Base-by-base conservation (phyloP, 208 protist genomes). In the Leishmania major region DNA sequence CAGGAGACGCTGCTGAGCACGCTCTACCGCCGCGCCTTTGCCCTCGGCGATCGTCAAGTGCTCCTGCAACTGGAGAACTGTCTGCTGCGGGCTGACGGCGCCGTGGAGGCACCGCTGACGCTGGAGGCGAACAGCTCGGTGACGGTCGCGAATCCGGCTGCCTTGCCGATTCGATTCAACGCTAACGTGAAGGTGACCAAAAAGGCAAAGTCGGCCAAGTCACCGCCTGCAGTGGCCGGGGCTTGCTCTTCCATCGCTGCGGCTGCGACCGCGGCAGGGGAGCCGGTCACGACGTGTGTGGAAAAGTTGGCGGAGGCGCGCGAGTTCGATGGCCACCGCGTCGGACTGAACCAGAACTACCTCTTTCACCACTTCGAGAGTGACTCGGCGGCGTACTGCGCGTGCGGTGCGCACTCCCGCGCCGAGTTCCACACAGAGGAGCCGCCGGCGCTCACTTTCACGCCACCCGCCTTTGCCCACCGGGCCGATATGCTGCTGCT, bases 51-150 rank as follows among this genome's bases (percentile, higher is more conserved):
- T 71, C 81, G 86, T 28, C 77, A 88, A 19, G 85, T 96, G 73
- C 84, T 98, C 57, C 82, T 95, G 57, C 88, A 95, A 78, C 82
- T 98, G 43, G 95, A 98, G 78, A 95, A 91, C 78, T 93, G 89
- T 71, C 80, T 98, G 40, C 70, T 98, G 75, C 85, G 78, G 43
- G 70, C 81, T 1, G 94, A 96, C 31, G 74, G 62, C 57, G 51
- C 59, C 7, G 80, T 43, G 11, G 83, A 80, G 17, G 83, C 80
- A 49, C 77, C 84, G 67, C 83, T 84, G 69, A 83, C 81, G 77
- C 80, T 83, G 66, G 77, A 72, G 83, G 37, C 28, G 4, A 86
- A 86, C 69, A 55, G 82, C 55, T 43, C 64, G 28, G 78, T 81
- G 66, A 75, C 82, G n/a, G 49, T 83, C 13, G 80, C 64, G 40